Conservation (phyloP, 176 grass and related monocot species). For the Paspalum notatum region DNA sequence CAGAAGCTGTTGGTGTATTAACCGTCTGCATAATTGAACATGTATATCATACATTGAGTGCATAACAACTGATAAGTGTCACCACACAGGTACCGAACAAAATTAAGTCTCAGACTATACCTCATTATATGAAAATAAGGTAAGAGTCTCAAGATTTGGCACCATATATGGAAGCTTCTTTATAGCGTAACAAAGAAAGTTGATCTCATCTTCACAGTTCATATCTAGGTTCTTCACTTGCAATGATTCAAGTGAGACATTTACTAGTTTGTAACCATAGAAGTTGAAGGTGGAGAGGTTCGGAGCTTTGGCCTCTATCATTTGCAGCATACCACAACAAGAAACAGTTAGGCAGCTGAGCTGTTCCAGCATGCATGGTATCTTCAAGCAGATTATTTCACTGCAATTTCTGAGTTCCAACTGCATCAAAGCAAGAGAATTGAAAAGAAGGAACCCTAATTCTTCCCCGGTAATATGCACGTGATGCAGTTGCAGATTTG, state of each 20-base stretch:
- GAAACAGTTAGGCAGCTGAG: conserved; percentile 7
- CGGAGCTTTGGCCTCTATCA: conserved; percentile 2
- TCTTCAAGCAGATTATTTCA: conserved; percentile 11
- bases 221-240: background rate
- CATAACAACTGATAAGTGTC: background rate
- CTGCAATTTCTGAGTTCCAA: background rate
- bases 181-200: background rate
- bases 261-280: background rate
- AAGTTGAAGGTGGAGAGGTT: background rate
- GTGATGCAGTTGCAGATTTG: background rate
- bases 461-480: background rate
- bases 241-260: background rate
- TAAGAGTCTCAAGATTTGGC: conserved; percentile 9
- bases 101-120: conserved; percentile 1
- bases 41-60: background rate
- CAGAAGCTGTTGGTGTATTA: background rate
- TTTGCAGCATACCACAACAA: background rate
- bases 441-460: conserved; percentile 20
- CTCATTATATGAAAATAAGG: background rate
- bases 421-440: conserved; percentile 13
- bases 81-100: background rate
- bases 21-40: background rate
- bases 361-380: background rate
- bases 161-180: background rate
- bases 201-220: background rate